Percentiles rank a stretch among this genome's conserved stretches.
These are phyloP conservation scores for Aspergillus pseudoterreus DNA, from an alignment of 2,329 filamentous ascomycete species.

Conservation along the genomic window DNA sequence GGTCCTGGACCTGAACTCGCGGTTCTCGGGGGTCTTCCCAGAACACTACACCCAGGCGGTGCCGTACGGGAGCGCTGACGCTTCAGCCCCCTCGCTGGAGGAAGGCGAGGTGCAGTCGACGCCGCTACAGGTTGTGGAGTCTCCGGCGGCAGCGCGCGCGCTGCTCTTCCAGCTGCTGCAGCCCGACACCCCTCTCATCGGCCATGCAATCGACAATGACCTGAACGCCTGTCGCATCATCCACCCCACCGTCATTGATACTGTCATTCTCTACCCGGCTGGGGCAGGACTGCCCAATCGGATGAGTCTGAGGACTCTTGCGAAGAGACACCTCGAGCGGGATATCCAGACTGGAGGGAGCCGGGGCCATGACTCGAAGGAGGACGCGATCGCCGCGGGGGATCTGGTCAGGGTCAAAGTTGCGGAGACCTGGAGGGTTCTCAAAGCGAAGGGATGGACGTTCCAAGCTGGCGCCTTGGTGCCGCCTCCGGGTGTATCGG, in stretches of 20 bases:
- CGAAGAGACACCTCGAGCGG: slow-evolving; percentile 64
- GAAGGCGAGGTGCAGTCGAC: slow-evolving; percentile 25
- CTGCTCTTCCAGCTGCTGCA: slow-evolving; percentile 73
- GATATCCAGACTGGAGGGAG: slow-evolving; percentile 71
- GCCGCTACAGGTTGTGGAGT: slow-evolving; percentile 69
- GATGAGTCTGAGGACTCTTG: slow-evolving; percentile 71
- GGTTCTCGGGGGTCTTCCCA: slow-evolving; percentile 81
- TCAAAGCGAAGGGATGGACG: slow-evolving; percentile 66
- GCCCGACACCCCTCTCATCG: slow-evolving; percentile 77
- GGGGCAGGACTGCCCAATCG: slow-evolving; percentile 71
- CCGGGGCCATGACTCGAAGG: slow-evolving; percentile 81
- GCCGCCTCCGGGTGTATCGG: slow-evolving; percentile 22
- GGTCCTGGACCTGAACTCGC: slow-evolving; percentile 84
- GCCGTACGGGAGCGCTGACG: slow-evolving; percentile 44
- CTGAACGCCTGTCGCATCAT: slow-evolving; percentile 80
- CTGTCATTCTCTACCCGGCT: slow-evolving; percentile 78
- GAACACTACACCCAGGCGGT: slow-evolving; percentile 70
- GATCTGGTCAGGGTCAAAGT: slow-evolving; percentile 75
- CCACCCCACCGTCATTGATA: slow-evolving; percentile 82
- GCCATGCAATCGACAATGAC: slow-evolving; percentile 94
- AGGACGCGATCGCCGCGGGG: slow-evolving; percentile 85
- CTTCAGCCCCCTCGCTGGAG: slow-evolving; percentile 20
- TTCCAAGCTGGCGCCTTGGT: slow-evolving; percentile 48
- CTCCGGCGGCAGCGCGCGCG: slow-evolving; percentile 68
- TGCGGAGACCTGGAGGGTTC: slow-evolving; percentile 63